Evolutionary conservation across 179 eudicot genomes (phyloP), one percentile per base, ranked within the genome.

Genomic region (Dionaea muscipula): DNA sequence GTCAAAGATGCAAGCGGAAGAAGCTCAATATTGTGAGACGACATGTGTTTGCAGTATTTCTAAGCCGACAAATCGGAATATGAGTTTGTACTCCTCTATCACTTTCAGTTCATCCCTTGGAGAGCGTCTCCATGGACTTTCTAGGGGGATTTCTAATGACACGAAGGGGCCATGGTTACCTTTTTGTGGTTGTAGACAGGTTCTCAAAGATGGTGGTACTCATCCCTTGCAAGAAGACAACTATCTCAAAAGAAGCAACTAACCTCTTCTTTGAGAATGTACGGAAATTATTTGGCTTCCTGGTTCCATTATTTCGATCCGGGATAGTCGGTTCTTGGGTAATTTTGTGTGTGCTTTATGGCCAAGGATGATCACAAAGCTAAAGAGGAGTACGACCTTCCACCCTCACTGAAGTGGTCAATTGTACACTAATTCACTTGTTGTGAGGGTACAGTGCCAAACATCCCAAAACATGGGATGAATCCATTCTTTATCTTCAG

Each of bases 381-480:
- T 52, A 1, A 27, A 52, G 14, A n/a, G 39, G 15, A 26, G 7
- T 26, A 15, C 3, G 8, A 2, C 50, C 3, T 46, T 46, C n/a
- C 22, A 46, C 20, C 56, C 39, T 0, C 56, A 52, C 38, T 2
- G 39, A 52, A 21, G 39, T 52, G 28, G 56, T 52, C 9, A 52
- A 52, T 17, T 12, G 40, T 0, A 52, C 56, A 1, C 0, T 28
- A 7, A 38, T 52, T 1, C 56, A 52, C 8, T 9, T 52, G 12
- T 38, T 52, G 3, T 5, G 40, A 4, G 56, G 56, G 0, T 26
- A 26, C 20, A 28, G 13, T 17, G 4, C 19, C 7, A 0, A 20
- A 1, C 38, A 28, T 16, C 22, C 40, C 1, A 52, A 28, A 10
- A 52, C 38, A 6, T 52, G 56, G 39, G 38, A 52, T 19, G 56